These are phyloP conservation scores for Aspergillus sp. DNA, from an alignment of 2,329 filamentous ascomycete genomes.

Conservation along the genomic window DNA sequence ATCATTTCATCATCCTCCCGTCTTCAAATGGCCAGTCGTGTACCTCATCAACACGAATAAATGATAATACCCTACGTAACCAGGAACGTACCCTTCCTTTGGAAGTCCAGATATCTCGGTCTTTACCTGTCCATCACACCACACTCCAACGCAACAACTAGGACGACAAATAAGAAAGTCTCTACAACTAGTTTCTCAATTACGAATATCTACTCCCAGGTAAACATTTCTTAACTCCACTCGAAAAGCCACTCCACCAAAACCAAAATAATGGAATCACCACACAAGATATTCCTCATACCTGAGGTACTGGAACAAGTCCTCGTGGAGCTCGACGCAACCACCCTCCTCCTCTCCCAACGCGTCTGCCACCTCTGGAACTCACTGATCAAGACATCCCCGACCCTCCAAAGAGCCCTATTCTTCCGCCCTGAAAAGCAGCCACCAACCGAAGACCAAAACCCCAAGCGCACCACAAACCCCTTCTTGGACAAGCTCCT, in stretches of 20 bases:
- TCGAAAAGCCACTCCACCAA: not conserved
- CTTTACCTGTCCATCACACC: no score
- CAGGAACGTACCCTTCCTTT: no score
- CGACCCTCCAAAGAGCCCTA: not conserved
- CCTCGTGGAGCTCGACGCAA: not conserved
- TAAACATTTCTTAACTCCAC: not conserved
- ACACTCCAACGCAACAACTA: no score
- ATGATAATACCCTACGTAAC: no score
- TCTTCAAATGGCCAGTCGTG: no score
- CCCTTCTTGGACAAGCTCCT: constrained; percentile 40
- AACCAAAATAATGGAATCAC: not conserved
- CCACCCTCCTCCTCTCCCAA: not conserved
- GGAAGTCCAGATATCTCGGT: no score
- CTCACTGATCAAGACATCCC: not conserved
- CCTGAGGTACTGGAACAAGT: not conserved
- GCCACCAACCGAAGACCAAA: not conserved
- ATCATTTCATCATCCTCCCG: no score
- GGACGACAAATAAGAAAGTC: no score
- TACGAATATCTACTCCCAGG: no score
- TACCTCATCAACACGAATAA: no score
- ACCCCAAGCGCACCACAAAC: constrained; percentile 32
- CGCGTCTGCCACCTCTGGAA: not conserved
- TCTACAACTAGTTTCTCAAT: no score
- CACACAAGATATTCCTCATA: not conserved
- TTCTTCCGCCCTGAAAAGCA: constrained; percentile 8